A percentile compares a stretch with the other conserved stretches of the same genome.
These are phyloP conservation scores for Kentomonas sorsogonicus DNA, from an alignment of 208 protist genomes.

Conservation along the genomic window DNA sequence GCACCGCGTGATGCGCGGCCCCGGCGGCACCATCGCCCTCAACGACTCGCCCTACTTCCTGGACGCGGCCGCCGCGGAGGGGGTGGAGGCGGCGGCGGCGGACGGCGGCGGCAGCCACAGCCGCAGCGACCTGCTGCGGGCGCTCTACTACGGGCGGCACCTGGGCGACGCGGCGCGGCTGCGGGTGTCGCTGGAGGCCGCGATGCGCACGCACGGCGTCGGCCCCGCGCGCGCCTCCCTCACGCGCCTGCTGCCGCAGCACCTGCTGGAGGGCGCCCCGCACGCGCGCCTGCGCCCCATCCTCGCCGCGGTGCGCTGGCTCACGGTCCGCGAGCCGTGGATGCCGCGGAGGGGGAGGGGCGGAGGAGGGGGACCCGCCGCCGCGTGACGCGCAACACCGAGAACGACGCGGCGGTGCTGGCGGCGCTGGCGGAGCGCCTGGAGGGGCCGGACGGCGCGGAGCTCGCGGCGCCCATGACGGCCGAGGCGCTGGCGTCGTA, in stretches of 20 bases:
- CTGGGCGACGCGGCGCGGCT: conserved; percentile 26
- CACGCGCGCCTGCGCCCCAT: conserved; percentile 23
- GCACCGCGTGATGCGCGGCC: too few relatives aligned
- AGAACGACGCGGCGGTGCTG: conserved; percentile 38
- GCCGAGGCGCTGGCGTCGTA: conserved; percentile 16
- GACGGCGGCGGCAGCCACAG: conserved; percentile 6
- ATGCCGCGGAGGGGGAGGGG: too few relatives aligned
- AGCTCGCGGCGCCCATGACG: conserved; percentile 20
- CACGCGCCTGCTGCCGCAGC: conserved; percentile 25
- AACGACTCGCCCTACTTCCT: too few relatives aligned
- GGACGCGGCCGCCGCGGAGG: too few relatives aligned
- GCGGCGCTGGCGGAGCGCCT: conserved; percentile 25
- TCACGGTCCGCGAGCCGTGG: too few relatives aligned
- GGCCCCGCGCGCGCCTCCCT: conserved; percentile 35
- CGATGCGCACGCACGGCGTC: conserved; percentile 25
- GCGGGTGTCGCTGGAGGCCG: conserved; percentile 46
- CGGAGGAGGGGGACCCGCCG: too few relatives aligned
- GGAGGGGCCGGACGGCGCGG: conserved; percentile 17
- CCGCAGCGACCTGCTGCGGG: conserved; percentile 15
- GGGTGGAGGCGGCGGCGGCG: neutral
- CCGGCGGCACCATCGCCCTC: too few relatives aligned
- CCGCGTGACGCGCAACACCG: conserved; percentile 33
- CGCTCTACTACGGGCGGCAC: conserved; percentile 29
- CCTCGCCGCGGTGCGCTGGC: conserved; percentile 21
- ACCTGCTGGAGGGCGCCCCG: conserved; percentile 28